These are phyloP conservation scores for Fusarium kyushuense DNA, from an alignment of 2,329 filamentous ascomycete species.

Conservation along the genomic window DNA sequence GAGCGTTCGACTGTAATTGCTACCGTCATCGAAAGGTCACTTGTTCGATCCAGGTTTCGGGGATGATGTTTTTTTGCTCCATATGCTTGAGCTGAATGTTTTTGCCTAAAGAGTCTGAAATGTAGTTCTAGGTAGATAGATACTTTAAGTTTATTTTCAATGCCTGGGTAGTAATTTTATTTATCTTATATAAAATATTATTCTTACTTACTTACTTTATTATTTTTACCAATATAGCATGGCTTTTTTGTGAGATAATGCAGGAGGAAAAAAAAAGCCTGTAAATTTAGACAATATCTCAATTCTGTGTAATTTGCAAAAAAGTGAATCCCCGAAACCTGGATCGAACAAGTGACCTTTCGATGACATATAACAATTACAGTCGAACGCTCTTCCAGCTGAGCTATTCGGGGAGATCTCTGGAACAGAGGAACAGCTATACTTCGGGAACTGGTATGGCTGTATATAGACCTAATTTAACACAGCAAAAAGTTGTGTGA, in stretches of 20 bases:
- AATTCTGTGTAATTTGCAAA: background rate
- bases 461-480: background rate
- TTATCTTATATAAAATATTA: too few relatives aligned
- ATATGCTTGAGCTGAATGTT: background rate
- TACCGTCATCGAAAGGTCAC: conserved; percentile 43
- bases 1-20: conserved; percentile 46
- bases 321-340: conserved; percentile 47
- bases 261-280: too few relatives aligned
- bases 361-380: conserved; percentile 41
- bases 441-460: rapidly evolving
- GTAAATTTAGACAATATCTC: too few relatives aligned
- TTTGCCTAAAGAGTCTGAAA: background rate
- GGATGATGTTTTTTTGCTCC: conserved; percentile 34
- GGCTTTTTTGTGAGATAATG: too few relatives aligned
- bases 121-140: too few relatives aligned
- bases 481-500: background rate
- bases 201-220: too few relatives aligned
- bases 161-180: too few relatives aligned
- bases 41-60: conserved; percentile 47
- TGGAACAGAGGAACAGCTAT: conserved; percentile 33
- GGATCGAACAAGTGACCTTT: conserved; percentile 49
- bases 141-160: too few relatives aligned
- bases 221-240: too few relatives aligned
- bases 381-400: conserved; percentile 49
- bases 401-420: conserved; percentile 46